Conservation (phyloP, 345 rosid species). For the Hibiscus tridactylites region DNA sequence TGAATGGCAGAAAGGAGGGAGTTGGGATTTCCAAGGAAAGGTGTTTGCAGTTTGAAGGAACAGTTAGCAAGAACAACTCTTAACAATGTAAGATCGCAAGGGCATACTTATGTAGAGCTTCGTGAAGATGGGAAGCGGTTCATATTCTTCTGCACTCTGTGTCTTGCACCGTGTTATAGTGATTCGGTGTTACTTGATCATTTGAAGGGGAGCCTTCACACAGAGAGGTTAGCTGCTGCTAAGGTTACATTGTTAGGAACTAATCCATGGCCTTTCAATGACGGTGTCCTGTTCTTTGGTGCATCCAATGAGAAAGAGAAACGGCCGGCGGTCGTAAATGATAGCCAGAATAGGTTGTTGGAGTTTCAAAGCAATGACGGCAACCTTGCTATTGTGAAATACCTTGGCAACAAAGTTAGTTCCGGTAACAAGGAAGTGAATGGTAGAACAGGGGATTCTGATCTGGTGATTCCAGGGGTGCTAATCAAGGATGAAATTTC, state of each 20-base stretch:
- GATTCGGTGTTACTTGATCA: conserved; percentile 66
- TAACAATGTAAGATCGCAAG: conserved; percentile 50
- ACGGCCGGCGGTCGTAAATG: conserved; percentile 14
- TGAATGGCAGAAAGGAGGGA: conserved; percentile 58
- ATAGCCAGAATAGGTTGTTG: conserved; percentile 18
- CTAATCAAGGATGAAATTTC: conserved; percentile 49
- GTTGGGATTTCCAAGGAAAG: conserved; percentile 40
- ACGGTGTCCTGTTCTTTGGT: conserved; percentile 77
- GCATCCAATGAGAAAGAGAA: conserved; percentile 31
- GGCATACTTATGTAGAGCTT: conserved; percentile 69
- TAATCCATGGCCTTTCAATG: conserved; percentile 90
- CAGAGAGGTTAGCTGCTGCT: conserved; percentile 60
- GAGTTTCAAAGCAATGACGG: conserved; percentile 21
- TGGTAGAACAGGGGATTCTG: conserved; percentile 14
- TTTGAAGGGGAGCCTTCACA: conserved; percentile 71
- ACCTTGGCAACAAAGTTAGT: conserved; percentile 22
- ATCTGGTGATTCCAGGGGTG: conserved; percentile 44
- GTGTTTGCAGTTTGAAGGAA: conserved; percentile 45
- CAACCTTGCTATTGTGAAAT: conserved; percentile 50
- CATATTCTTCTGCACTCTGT: conserved; percentile 79
- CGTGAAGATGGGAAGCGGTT: conserved; percentile 70
- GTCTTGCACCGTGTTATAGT: conserved; percentile 79
- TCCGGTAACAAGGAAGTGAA: conserved; percentile 15
- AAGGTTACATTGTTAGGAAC: conserved; percentile 57
- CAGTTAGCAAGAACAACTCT: conserved; percentile 64